Evolutionary conservation across 176 grass and related monocot species (phyloP).

Genomic region (Urochloa ruziziensis): DNA sequence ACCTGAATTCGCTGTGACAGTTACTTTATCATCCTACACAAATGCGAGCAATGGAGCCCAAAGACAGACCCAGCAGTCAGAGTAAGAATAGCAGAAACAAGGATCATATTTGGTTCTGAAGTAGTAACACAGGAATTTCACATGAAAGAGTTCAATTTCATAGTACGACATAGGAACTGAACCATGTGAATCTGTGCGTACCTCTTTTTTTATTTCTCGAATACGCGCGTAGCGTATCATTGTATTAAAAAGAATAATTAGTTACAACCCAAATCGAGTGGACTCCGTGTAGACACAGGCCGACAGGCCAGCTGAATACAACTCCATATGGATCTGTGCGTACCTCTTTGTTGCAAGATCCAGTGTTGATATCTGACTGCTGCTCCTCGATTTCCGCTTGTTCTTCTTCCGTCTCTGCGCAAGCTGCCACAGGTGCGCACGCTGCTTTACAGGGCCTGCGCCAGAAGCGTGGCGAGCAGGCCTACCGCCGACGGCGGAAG

Average conservation of each 20-base stretch:
- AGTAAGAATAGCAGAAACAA: background rate
- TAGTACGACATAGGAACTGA: background rate
- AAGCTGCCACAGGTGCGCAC: no score
- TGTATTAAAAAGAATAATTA: no score
- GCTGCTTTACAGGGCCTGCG: constrained; percentile 16
- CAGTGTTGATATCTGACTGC: no score
- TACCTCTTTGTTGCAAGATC: constrained; percentile 21
- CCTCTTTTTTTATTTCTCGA: no score
- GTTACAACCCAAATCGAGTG: no score
- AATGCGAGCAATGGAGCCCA: background rate
- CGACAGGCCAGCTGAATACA: no score
- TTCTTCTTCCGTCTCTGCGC: background rate
- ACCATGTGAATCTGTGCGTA: no score
- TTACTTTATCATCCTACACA: background rate
- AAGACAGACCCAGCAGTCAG: background rate
- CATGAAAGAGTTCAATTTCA: background rate
- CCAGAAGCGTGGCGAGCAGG: constrained; percentile 50
- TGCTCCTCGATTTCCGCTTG: no score
- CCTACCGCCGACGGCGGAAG: constrained; percentile 33
- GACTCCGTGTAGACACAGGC: no score
- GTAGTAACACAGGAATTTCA: background rate
- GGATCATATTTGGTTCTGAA: background rate
- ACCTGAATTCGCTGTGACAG: background rate
- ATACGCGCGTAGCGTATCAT: no score
- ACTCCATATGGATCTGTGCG: no score